phyloP scores from a whole-genome alignment of 768 basidiomycete genomes.

The Phlegmacium glaucopus region DNA sequence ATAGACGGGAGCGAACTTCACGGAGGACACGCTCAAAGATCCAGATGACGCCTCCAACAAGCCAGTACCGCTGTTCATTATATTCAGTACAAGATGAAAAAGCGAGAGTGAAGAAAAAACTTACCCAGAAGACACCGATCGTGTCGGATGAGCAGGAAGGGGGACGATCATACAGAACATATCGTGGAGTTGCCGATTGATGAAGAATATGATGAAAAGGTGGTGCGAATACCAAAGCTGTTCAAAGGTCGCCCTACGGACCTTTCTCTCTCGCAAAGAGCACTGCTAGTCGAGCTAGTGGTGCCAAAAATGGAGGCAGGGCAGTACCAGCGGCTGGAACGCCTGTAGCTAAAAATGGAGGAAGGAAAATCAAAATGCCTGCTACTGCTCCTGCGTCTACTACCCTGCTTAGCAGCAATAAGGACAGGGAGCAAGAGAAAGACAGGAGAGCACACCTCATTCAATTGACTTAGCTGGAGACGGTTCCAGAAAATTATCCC shows the following conservation, averaged over 20 bases:
- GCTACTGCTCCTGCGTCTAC: conserved; percentile 25
- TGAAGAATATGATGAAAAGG: conserved; percentile 90
- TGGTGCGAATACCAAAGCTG: conserved; percentile 88
- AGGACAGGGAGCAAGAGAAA: no score
- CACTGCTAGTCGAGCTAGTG: conserved; percentile 27
- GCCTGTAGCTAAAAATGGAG: neutral
- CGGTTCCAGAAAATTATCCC: neutral
- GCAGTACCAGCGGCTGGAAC: conserved; percentile 1
- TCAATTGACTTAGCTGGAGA: conserved; percentile 1
- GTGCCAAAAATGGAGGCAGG: neutral
- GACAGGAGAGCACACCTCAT: conserved; percentile 34
- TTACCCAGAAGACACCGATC: conserved; percentile 94
- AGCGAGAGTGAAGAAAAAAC: conserved; percentile 22
- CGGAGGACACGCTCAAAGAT: conserved; percentile 86
- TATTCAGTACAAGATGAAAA: conserved; percentile 2
- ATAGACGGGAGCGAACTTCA: conserved; percentile 88
- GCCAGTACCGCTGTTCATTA: conserved; percentile 73
- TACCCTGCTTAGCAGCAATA: conserved; percentile 12
- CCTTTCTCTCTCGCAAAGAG: conserved; percentile 84
- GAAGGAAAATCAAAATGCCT: conserved; percentile 24
- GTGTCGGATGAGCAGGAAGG: conserved; percentile 83
- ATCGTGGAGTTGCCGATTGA: conserved; percentile 92
- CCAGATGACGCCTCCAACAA: conserved; percentile 83
- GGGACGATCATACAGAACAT: conserved; percentile 93
- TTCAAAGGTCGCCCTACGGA: conserved; percentile 76